Conservation (phyloP, 257 asterid genomes). For the Lantana camara region DNA sequence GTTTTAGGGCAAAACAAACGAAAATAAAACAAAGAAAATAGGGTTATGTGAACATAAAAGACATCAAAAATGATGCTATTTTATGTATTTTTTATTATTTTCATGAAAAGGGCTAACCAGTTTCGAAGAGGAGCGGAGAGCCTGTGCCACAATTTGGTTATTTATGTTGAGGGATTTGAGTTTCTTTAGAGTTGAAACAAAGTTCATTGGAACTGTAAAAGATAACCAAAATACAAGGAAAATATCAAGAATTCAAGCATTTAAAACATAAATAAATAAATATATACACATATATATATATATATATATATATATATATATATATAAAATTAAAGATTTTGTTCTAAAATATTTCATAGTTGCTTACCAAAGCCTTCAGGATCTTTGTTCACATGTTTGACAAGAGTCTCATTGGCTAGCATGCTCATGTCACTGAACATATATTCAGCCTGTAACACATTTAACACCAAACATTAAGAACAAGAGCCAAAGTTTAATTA, state of each 20-base stretch:
- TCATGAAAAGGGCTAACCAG: constrained; percentile 53
- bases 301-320: no score
- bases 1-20: neutral
- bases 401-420: constrained; percentile 86
- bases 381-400: constrained; percentile 76
- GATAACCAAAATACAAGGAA: neutral
- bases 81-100: no score
- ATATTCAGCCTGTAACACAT: constrained; percentile 71
- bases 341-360: constrained; percentile 4
- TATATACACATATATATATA: no score
- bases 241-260: neutral
- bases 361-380: constrained; percentile 87
- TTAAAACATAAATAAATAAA: no score
- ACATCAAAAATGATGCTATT: constrained; percentile 5
- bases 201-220: constrained; percentile 74
- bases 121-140: constrained; percentile 75
- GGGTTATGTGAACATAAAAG: neutral
- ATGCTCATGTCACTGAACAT: constrained; percentile 96
- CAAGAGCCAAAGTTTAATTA: no score
- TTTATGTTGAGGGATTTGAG: constrained; percentile 77
- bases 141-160: constrained; percentile 75
- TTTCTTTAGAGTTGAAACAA: constrained; percentile 80
- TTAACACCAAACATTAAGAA: neutral
- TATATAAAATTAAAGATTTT: no score
- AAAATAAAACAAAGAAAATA: neutral